Conservation (phyloP, 805 yeast genomes). For the Starmerella asiatica region DNA sequence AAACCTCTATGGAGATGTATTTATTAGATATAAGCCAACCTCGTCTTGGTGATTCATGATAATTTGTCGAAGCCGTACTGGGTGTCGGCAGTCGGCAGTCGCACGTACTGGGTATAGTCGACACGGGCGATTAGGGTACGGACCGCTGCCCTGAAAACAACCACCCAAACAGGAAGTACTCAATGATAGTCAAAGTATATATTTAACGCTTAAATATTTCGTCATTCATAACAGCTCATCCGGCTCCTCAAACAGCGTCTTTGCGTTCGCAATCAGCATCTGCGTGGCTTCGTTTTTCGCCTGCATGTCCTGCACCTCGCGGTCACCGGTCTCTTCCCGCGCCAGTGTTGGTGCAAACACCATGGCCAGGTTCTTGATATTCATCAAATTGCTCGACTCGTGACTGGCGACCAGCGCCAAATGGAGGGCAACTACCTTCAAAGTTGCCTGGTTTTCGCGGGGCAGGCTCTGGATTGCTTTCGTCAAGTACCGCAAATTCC, state of each 20-base stretch:
- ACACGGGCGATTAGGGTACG: no score
- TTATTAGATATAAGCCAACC: conserved; percentile 36
- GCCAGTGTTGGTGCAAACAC: conserved; percentile 92
- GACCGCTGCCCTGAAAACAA: no score
- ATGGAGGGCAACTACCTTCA: conserved; percentile 50
- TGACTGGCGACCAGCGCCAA: conserved; percentile 43
- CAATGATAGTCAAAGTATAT: not conserved
- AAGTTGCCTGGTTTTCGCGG: conserved; percentile 45
- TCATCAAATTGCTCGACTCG: conserved; percentile 62
- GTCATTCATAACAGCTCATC: conserved; percentile 10
- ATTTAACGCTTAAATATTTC: no score
- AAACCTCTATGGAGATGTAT: conserved; percentile 34
- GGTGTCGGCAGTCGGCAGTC: no score
- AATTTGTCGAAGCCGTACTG: no score
- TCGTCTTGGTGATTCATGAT: conserved; percentile 35
- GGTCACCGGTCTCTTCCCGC: conserved; percentile 62
- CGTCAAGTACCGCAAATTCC: conserved; percentile 34
- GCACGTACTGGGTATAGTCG: no score
- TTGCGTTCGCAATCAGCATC: conserved; percentile 34
- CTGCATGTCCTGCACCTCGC: conserved; percentile 76
- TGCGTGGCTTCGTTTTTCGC: conserved; percentile 67
- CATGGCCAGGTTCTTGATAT: conserved; percentile 63
- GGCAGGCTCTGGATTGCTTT: conserved; percentile 46
- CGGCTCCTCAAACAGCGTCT: conserved; percentile 8
- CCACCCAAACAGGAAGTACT: no score